Percentiles rank a stretch among this genome's conserved stretches.
These are phyloP conservation scores for Kandelia obovata DNA, from an alignment of 345 rosid genomes.

Conservation along the genomic window DNA sequence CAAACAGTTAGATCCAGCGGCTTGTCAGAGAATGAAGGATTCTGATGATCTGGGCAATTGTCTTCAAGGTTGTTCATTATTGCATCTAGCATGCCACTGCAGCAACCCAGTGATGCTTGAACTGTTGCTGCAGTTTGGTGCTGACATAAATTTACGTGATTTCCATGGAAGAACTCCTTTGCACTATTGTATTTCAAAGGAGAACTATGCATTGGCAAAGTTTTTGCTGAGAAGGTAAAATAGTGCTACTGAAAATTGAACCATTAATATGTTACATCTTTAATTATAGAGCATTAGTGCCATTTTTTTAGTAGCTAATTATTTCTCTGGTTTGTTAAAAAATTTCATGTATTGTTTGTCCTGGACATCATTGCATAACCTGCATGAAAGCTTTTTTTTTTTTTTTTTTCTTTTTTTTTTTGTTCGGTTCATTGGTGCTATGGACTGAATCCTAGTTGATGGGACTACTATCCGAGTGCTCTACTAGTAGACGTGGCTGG, in stretches of 20 bases:
- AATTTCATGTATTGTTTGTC: too few species aligned
- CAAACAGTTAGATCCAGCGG: slow-evolving; percentile 46
- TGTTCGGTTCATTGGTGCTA: too few species aligned
- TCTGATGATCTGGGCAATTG: slow-evolving; percentile 54
- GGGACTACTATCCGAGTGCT: too few species aligned
- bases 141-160: slow-evolving; percentile 59
- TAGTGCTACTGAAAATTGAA: not conserved
- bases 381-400: too few species aligned
- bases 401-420: too few species aligned
- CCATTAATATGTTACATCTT: not conserved
- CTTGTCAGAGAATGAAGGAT: slow-evolving; percentile 56
- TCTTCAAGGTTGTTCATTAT: slow-evolving; percentile 72
- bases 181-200: slow-evolving; percentile 63
- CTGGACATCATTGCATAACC: too few species aligned
- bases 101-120: slow-evolving; percentile 61
- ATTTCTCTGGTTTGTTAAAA: too few species aligned
- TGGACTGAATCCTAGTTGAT: too few species aligned
- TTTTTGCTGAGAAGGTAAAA: slow-evolving; percentile 68
- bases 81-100: slow-evolving; percentile 75
- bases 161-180: slow-evolving; percentile 79
- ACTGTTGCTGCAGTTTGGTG: slow-evolving; percentile 78
- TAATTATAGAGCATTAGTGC: too few species aligned
- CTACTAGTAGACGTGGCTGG: too few species aligned
- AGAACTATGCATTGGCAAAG: slow-evolving; percentile 63
- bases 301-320: too few species aligned